phyloP scores from a whole-genome alignment of 768 basidiomycete species.

The Boletellus ananas region DNA sequence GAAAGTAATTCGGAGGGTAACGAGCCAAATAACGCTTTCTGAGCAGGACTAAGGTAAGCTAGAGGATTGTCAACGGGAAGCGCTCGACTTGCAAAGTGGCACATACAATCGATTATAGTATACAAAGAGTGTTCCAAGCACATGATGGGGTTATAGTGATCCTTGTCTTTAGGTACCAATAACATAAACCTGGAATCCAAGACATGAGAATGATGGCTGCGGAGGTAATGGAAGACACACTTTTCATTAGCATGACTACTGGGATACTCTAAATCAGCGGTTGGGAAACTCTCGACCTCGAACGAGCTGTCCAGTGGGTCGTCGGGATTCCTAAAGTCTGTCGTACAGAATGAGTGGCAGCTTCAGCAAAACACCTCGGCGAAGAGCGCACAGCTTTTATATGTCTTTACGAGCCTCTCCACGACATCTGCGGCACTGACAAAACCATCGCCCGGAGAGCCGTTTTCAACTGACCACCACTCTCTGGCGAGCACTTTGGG shows the following conservation, averaged over 20 bases:
- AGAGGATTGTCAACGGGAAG: constrained; percentile 8
- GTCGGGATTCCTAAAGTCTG: constrained; percentile 69
- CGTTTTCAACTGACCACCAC: constrained; percentile 53
- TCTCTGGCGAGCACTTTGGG: constrained; percentile 28
- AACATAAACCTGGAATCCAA: constrained; percentile 57
- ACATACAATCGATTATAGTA: constrained; percentile 68
- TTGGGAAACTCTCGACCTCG: constrained; percentile 60
- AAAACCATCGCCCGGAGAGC: constrained; percentile 47
- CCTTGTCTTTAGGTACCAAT: constrained; percentile 76
- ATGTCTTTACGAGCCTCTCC: constrained; percentile 55
- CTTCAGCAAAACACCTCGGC: not conserved
- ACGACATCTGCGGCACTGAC: constrained; percentile 68
- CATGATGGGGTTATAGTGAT: constrained; percentile 84
- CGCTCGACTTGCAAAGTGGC: constrained; percentile 17
- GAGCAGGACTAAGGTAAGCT: constrained; percentile 68
- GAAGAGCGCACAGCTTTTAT: constrained; percentile 58
- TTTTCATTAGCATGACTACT: constrained; percentile 65
- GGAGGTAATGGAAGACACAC: constrained; percentile 34
- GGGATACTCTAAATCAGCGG: constrained; percentile 74
- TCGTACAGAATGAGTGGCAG: constrained; percentile 12
- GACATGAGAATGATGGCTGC: not conserved
- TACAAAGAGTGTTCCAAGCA: constrained; percentile 69
- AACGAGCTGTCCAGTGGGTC: constrained; percentile 63
- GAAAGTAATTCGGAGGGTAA: constrained; percentile 43
- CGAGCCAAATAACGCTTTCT: constrained; percentile 64